These are phyloP conservation scores for Leccinum arenicola DNA, from an alignment of 768 basidiomycete species.

Conservation along the genomic window DNA sequence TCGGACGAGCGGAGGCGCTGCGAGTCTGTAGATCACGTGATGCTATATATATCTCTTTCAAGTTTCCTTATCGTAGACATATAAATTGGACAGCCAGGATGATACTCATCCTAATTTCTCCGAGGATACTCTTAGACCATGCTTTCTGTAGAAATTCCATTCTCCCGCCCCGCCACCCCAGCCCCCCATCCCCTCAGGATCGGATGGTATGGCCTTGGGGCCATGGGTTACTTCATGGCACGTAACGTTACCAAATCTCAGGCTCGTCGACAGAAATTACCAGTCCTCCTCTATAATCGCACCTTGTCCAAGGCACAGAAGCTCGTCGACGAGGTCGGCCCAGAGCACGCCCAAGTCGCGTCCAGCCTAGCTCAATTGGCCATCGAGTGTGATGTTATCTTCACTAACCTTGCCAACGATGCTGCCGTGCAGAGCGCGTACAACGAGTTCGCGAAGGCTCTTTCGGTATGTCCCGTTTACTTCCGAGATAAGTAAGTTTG, in stretches of 20 bases:
- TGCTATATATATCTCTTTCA: background rate
- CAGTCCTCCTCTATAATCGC: constrained; percentile 77
- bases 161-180: constrained; percentile 61
- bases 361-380: constrained; percentile 57
- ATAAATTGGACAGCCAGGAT: constrained; percentile 6
- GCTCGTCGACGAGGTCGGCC: constrained; percentile 54
- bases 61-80: background rate
- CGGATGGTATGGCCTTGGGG: constrained; percentile 51
- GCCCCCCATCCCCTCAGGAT: constrained; percentile 36
- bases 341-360: constrained; percentile 53
- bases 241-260: constrained; percentile 67
- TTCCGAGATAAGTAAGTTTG: background rate
- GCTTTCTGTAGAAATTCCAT: constrained; percentile 36
- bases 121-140: constrained; percentile 5
- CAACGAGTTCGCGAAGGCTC: constrained; percentile 52
- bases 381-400: constrained; percentile 65
- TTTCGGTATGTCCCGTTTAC: constrained; percentile 43
- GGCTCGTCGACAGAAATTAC: constrained; percentile 32
- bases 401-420: constrained; percentile 75
- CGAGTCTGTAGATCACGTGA: constrained; percentile 15
- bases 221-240: constrained; percentile 77
- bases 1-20: background rate
- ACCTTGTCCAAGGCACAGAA: constrained; percentile 56
- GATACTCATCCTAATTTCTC: background rate
- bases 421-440: constrained; percentile 65